These are phyloP conservation scores for Metschnikowia gruessii DNA, from an alignment of 805 yeast species.

Conservation along the genomic window DNA sequence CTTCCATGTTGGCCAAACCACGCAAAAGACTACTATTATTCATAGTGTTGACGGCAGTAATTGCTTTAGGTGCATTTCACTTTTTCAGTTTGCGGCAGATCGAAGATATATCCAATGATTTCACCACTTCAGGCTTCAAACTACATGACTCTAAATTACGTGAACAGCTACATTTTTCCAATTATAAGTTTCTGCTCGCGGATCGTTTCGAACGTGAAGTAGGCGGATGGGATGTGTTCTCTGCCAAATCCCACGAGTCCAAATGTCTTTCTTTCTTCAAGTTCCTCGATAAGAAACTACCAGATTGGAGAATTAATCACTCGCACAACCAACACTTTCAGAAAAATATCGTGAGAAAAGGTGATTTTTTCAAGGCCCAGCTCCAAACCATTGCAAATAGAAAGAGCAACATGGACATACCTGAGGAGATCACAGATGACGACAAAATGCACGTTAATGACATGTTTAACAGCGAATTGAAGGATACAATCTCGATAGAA, in stretches of 20 bases:
- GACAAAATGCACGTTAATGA: conserved; percentile 4
- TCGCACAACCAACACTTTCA: conserved; percentile 10
- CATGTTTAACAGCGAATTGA: conserved; percentile 1
- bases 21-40: conserved; percentile 6
- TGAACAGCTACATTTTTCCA: conserved; percentile 13
- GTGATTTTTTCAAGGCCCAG: conserved; percentile 4
- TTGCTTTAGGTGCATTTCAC: conserved; percentile 7
- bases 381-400: conserved; percentile 5
- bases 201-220: conserved; percentile 9
- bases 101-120: neutral
- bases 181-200: conserved; percentile 14
- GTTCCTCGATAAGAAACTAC: conserved; percentile 10
- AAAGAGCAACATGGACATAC: neutral
- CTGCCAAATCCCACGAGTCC: conserved; percentile 6
- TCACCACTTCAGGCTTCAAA: conserved; percentile 4
- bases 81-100: neutral
- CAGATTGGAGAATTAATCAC: conserved; percentile 13
- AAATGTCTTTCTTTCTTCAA: conserved; percentile 14
- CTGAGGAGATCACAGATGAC: conserved; percentile 5
- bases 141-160: conserved; percentile 9
- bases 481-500: conserved; percentile 9
- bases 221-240: conserved; percentile 15
- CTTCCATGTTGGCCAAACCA: neutral
- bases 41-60: conserved; percentile 5
- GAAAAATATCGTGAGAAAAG: conserved; percentile 14